Conservation (phyloP, 2,329 filamentous ascomycete species). For the Calonectria leucothoes region DNA sequence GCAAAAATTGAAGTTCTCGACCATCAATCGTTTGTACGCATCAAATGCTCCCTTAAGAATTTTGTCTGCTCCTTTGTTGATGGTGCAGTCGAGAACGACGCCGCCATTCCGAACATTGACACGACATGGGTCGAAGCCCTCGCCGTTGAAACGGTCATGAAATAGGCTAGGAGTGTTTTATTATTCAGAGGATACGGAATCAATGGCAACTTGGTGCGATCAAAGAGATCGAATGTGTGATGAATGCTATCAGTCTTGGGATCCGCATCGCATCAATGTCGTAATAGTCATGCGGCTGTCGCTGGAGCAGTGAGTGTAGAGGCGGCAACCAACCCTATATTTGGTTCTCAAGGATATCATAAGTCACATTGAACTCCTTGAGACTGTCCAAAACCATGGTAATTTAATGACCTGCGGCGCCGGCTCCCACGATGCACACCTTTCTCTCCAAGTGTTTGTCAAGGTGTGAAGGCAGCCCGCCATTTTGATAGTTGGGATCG, state of each 20-base stretch:
- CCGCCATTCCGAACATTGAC: background rate
- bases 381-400: slow-evolving; percentile 8
- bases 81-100: background rate
- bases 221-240: background rate
- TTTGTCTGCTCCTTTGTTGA: background rate
- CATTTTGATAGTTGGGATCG: background rate
- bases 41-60: background rate
- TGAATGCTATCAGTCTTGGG: background rate
- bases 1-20: background rate
- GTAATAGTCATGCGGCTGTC: slow-evolving; percentile 13
- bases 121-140: background rate
- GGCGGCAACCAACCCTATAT: slow-evolving; percentile 14
- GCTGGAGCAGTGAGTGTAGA: slow-evolving; percentile 29
- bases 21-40: background rate
- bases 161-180: background rate
- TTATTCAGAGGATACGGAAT: slow-evolving; percentile 24
- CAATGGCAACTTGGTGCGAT: slow-evolving; percentile 22
- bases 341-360: slow-evolving; percentile 30
- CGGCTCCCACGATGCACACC: slow-evolving; percentile 22
- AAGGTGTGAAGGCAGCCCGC: background rate
- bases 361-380: slow-evolving; percentile 18
- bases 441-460: background rate
- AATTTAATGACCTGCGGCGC: slow-evolving; percentile 23
- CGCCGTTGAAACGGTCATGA: background rate
- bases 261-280: background rate